These are phyloP conservation scores for Geotrichum citri-aurantii DNA, from an alignment of 1,139 yeast genomes.

Conservation along the genomic window DNA sequence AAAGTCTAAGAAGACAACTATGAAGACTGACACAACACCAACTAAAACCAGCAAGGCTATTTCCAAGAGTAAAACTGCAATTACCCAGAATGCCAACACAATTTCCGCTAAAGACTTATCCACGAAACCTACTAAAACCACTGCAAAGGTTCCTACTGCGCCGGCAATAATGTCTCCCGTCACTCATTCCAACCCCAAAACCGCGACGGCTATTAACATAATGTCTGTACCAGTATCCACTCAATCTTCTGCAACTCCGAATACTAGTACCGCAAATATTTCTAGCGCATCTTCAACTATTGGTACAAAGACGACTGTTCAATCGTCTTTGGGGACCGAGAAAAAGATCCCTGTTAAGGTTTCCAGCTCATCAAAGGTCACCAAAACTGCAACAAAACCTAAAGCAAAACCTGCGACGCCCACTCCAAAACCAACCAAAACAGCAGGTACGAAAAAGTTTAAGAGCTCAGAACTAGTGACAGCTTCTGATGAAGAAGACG, in stretches of 20 bases:
- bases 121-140: neutral
- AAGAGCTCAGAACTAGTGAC: neutral
- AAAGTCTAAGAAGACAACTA: neutral
- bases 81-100: neutral
- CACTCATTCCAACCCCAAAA: neutral
- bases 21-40: neutral
- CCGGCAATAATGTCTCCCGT: neutral
- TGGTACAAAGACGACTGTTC: neutral
- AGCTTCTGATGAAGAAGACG: neutral
- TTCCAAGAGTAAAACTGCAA: neutral
- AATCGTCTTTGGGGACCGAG: neutral
- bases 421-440: neutral
- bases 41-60: neutral
- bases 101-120: neutral
- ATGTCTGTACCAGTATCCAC: neutral
- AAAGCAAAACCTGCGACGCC: neutral
- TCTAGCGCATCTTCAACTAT: neutral
- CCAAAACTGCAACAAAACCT: neutral
- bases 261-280: neutral
- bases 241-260: neutral
- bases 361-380: neutral
- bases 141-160: neutral
- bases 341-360: neutral
- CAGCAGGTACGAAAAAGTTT: neutral
- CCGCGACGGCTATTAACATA: neutral